Base-by-base conservation (phyloP, 441 rosid genomes). In the Raphanus hybrid region DNA sequence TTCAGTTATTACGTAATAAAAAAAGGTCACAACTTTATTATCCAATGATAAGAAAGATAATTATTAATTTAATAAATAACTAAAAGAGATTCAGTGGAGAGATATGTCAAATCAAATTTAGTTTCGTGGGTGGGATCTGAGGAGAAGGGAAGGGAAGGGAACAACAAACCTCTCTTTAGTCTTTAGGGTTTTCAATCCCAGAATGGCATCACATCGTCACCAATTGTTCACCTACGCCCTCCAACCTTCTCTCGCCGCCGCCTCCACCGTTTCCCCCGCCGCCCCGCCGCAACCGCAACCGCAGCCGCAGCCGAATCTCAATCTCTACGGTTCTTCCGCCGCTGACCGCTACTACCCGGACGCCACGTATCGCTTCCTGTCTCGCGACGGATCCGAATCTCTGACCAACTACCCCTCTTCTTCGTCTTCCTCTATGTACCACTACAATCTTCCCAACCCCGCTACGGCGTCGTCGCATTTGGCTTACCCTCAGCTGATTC, bases 131-230 rank as follows among this genome's bases (percentile, higher is more conserved):
- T 57, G 26, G 55, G 76, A 71, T 77, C 76, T 77, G 59, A 54
- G 58, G 58, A 54, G 20, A 15, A 6, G 14, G 14, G 18, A 16
- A 7, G n/a, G 12, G n/a, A 43, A 43, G 11, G 9, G 5, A 50
- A 2, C 2, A 52, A 52, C 58, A 54, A 54, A 54, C 59, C 59
- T 54, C 59, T 54, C 20, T 43, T n/a, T 43, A 11, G 20, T 64
- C 71, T 59, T 67, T 81, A 84, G 87, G 85, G 82, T 84, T 82
- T 67, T 27, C 58, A 74, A 59, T 81, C 80, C 80, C 26, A 23
- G 75, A 74, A 89, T 85, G 93, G 89, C 88, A 50, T 88, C 88
- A 55, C 86, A 86, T 74, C 82, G 82, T 69, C 82, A 73, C 45
- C 82, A 84, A 18, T 75, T 87, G 66, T 90, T 82, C 80, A 86